A percentile compares a stretch with the other conserved stretches of the same genome.
phyloP scores from a whole-genome alignment of 140 eudicot genomes.

The Flaveria floridana region DNA sequence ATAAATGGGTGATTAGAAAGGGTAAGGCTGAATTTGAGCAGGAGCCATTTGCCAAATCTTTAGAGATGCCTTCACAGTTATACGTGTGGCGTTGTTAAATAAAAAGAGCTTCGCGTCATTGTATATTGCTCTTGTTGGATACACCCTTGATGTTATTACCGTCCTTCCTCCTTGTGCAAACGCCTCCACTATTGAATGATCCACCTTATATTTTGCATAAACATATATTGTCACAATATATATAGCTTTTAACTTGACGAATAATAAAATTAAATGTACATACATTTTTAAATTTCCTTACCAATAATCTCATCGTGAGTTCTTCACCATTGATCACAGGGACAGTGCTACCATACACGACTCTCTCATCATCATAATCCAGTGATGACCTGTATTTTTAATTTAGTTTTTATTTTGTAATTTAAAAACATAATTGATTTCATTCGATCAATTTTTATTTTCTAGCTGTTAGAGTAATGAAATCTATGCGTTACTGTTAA shows the following conservation, averaged over 20 bases:
- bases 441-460: too few species aligned
- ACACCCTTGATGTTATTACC: conserved; percentile 50
- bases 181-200: conserved; percentile 62
- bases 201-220: conserved; percentile 37
- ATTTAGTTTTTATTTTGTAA: neutral
- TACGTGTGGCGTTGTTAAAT: conserved; percentile 55
- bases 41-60: conserved; percentile 46
- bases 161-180: conserved; percentile 72
- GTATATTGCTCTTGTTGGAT: conserved; percentile 60
- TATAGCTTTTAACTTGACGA: neutral
- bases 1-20: conserved; percentile 16
- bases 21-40: conserved; percentile 24
- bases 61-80: conserved; percentile 36
- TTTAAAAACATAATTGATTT: too few species aligned
- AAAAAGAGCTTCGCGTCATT: conserved; percentile 41
- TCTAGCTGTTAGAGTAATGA: too few species aligned
- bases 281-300: conserved; percentile 17
- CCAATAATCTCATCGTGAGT: conserved; percentile 53
- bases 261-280: too few species aligned
- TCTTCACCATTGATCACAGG: conserved; percentile 54
- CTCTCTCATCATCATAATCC: conserved; percentile 35
- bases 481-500: too few species aligned
- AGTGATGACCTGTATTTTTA: conserved; percentile 35
- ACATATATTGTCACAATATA: too few species aligned
- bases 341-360: conserved; percentile 49